phyloP scores from a whole-genome alignment of 2,329 filamentous ascomycete genomes.

The Ampelomyces quisqualis region DNA sequence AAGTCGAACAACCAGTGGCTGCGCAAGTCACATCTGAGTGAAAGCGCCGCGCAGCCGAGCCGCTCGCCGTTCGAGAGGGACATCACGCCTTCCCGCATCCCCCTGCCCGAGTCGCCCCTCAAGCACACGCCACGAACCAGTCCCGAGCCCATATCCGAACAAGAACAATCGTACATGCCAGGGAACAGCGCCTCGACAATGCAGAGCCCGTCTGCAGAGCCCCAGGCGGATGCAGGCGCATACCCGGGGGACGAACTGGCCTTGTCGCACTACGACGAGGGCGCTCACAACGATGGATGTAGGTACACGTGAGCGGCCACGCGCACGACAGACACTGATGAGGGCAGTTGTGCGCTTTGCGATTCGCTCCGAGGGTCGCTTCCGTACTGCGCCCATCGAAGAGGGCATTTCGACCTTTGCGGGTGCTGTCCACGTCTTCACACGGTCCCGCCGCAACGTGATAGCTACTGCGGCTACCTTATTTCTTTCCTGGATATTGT shows the following conservation, averaged over 20 bases:
- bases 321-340: conserved; percentile 22
- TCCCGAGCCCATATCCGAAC: conserved; percentile 47
- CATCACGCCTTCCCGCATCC: conserved; percentile 58
- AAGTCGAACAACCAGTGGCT: conserved; percentile 62
- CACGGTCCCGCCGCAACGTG: conserved; percentile 68
- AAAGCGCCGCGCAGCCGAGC: conserved; percentile 41
- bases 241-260: conserved; percentile 26
- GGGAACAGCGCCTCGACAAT: conserved; percentile 40
- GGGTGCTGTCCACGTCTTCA: conserved; percentile 60
- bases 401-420: conserved; percentile 66
- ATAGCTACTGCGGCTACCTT: conserved; percentile 62
- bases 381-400: conserved; percentile 82
- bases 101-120: conserved; percentile 60
- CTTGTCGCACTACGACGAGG: conserved; percentile 33
- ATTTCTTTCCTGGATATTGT: conserved; percentile 64
- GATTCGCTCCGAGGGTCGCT: conserved; percentile 82
- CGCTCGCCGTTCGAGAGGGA: conserved; percentile 60
- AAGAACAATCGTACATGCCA: conserved; percentile 29
- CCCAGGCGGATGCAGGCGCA: conserved; percentile 20
- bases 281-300: conserved; percentile 38
- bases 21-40: conserved; percentile 45
- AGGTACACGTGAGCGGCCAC: conserved; percentile 20
- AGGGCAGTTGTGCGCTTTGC: conserved; percentile 80
- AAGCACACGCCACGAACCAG: conserved; percentile 58
- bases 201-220: conserved; percentile 36